Evolutionary conservation across 805 yeast species (phyloP).

Genomic region (Kodamaea kaohsiungensis): DNA sequence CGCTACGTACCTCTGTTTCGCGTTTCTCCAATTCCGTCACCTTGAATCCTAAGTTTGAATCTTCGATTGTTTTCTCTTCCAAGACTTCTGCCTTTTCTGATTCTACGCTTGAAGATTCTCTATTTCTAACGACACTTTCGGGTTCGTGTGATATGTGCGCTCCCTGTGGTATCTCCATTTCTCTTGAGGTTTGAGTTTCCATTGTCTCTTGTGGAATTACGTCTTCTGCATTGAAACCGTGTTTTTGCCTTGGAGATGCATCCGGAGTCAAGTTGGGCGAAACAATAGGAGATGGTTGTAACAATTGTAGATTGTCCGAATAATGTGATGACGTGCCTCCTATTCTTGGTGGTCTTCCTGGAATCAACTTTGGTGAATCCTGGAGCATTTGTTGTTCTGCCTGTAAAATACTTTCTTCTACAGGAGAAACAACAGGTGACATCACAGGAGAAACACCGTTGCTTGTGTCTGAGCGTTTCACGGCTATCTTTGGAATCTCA

Average conservation of each 20-base stretch:
- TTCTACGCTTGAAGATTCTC: neutral
- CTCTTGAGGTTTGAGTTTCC: neutral
- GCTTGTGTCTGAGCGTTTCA: neutral
- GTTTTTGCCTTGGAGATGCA: neutral
- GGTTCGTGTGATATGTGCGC: neutral
- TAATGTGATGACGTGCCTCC: neutral
- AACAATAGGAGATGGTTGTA: neutral
- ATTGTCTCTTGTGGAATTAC: neutral
- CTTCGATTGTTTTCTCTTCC: neutral
- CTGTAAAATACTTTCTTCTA: neutral
- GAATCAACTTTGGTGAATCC: neutral
- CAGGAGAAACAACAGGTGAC: constrained; percentile 4
- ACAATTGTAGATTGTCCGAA: neutral
- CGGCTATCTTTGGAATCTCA: constrained; percentile 7
- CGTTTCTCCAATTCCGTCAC: neutral
- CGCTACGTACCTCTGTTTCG: neutral
- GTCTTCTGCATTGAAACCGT: neutral
- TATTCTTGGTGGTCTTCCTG: neutral
- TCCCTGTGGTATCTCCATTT: neutral
- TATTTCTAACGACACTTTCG: constrained; percentile 1
- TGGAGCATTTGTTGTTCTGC: neutral
- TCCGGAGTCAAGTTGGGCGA: constrained; percentile 6
- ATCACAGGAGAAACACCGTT: constrained; percentile 1
- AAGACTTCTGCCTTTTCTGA: neutral
- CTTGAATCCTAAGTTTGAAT: neutral